Conservation (phyloP, 1,284 basidiomycete species). For the Apiotrichum laibachii region DNA sequence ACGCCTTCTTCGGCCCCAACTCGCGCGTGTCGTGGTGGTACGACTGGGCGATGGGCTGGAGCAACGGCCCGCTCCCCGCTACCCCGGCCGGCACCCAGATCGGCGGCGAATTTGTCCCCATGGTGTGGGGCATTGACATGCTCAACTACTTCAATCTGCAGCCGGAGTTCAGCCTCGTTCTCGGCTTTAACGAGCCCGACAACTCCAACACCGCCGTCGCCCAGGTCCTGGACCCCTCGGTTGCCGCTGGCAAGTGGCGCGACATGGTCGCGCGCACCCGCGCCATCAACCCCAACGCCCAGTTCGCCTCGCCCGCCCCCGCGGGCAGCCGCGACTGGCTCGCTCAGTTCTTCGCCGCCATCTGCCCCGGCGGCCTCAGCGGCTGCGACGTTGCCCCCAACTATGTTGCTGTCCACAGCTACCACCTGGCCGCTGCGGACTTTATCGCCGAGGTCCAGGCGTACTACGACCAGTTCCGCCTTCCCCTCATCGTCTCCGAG, state of each 20-base stretch:
- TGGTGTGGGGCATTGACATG: constrained; percentile 1
- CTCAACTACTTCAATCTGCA: constrained; percentile 1
- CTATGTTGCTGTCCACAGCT: constrained; percentile 40
- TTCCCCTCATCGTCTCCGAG: constrained; percentile 40
- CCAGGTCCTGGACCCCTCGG: not conserved
- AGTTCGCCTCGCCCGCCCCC: constrained; percentile 31
- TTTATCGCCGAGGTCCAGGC: constrained; percentile 28
- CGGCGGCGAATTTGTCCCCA: constrained; percentile 4
- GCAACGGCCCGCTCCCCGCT: not conserved
- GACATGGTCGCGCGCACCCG: not conserved
- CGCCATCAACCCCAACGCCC: constrained; percentile 2
- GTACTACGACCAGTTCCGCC: constrained; percentile 13
- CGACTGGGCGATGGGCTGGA: constrained; percentile 5
- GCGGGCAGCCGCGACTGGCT: constrained; percentile 35
- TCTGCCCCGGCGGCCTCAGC: constrained; percentile 22
- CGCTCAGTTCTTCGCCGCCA: constrained; percentile 9
- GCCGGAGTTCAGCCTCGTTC: not conserved
- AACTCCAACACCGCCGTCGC: not conserved
- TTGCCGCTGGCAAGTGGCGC: not conserved
- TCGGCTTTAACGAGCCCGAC: constrained; percentile 12
- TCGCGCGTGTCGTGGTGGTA: constrained; percentile 4
- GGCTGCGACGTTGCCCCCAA: constrained; percentile 27
- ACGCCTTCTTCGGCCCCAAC: not conserved
- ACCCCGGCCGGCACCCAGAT: not conserved
- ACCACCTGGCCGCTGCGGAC: constrained; percentile 36